Evolutionary conservation across 108 stramenopile genomes (phyloP).

Genomic region (Aurantiochytrium sp.): DNA sequence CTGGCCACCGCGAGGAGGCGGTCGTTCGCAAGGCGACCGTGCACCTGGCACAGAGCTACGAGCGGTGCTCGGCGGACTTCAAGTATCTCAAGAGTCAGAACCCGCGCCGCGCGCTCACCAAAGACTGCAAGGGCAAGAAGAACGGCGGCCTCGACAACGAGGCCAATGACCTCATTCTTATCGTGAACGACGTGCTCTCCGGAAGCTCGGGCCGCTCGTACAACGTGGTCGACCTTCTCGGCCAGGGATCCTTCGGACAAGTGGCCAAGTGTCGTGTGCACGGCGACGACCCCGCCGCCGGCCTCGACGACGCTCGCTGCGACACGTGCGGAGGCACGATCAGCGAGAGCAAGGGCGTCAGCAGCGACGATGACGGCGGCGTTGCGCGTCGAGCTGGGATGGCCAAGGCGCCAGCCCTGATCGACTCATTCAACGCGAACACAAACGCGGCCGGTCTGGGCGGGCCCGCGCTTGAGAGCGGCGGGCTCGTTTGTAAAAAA

Average conservation of each 20-base stretch:
- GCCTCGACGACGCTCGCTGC: too few species aligned
- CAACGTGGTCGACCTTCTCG: constrained; percentile 68
- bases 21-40: constrained; percentile 18
- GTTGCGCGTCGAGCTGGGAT: too few species aligned
- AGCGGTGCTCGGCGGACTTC: not conserved
- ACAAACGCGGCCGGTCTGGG: too few species aligned
- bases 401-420: too few species aligned
- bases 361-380: too few species aligned
- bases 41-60: not conserved
- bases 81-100: not conserved
- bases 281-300: too few species aligned
- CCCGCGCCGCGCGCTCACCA: not conserved
- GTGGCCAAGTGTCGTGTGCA: constrained; percentile 74
- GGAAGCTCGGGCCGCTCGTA: constrained; percentile 8
- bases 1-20: not conserved
- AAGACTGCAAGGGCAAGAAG: not conserved
- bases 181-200: not conserved
- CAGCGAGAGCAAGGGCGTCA: too few species aligned
- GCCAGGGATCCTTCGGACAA: constrained; percentile 95
- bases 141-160: not conserved
- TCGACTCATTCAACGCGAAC: too few species aligned
- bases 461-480: too few species aligned
- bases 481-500: too few species aligned
- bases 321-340: too few species aligned
- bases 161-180: not conserved